Evolutionary conservation across 495 filamentous ascomycete species (phyloP).

Genomic region (Saxophila tyrrhenica): DNA sequence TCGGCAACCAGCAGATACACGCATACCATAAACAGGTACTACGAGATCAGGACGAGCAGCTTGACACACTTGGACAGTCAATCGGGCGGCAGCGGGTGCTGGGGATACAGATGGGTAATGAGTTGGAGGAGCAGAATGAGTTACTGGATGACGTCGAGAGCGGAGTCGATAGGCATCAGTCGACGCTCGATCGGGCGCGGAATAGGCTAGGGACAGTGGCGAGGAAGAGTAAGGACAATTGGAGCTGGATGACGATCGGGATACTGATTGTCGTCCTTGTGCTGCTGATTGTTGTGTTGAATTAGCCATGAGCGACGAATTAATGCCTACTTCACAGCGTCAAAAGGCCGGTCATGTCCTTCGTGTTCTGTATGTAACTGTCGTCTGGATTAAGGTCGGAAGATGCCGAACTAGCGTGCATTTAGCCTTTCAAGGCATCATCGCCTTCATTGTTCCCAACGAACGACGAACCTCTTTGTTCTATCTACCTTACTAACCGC

Average conservation of each 20-base stretch:
- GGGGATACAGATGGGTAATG: slow-evolving; percentile 91
- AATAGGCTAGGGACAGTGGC: slow-evolving; percentile 38
- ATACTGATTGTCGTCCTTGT: slow-evolving; percentile 32
- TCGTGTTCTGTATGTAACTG: no score
- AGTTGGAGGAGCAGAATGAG: slow-evolving; percentile 79
- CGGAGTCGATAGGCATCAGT: slow-evolving; percentile 68
- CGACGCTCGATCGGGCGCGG: slow-evolving; percentile 60
- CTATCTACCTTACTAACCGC: no score
- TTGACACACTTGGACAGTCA: slow-evolving; percentile 73
- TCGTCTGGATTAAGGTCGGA: no score
- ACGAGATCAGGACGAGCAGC: slow-evolving; percentile 77
- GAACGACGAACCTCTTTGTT: no score
- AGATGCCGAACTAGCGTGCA: no score
- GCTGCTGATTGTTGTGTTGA: slow-evolving; percentile 31
- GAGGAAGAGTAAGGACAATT: slow-evolving; percentile 30
- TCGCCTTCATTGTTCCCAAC: no score
- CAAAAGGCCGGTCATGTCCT: no score
- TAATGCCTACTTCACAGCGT: no score
- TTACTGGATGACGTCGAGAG: slow-evolving; percentile 82
- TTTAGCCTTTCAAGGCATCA: no score
- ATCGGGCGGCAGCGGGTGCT: slow-evolving; percentile 90
- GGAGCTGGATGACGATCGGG: slow-evolving; percentile 31
- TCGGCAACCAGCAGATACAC: slow-evolving; percentile 81
- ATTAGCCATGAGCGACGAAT: slow-evolving; percentile 11
- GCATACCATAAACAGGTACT: slow-evolving; percentile 69